Base-by-base conservation (phyloP, 192 early-diverging fungal species). In the Entomortierella beljakovae region DNA sequence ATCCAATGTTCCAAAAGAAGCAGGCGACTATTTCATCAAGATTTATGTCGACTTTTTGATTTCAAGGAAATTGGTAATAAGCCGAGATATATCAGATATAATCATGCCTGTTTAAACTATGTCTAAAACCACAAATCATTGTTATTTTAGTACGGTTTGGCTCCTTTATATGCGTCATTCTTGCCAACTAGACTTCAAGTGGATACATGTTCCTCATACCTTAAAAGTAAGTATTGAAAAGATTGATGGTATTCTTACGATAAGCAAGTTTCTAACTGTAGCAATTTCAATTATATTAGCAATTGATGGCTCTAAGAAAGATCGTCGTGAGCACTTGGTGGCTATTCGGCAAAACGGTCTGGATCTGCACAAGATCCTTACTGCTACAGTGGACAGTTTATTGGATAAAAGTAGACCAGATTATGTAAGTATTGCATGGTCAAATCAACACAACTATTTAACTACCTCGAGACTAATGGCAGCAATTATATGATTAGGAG, bases 11-110 rank as follows among this genome's bases (percentile, higher is more conserved):
- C 84, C 88, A 0, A 64, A 53, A n/a, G 67, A 69, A 2, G 76
- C 71, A 7, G 84, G 88, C 18, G 83, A 89, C 64, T 71, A 37
- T 23, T 81, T 90, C 26, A 80, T 94, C 38, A 74, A 82, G 32
- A 58, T 60, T 22, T 94, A 90, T 61, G 82, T 90, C 43, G 84
- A 79, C 25, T 64, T 59, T 54, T 60, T 79, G 57, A 79, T 79
- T 38, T 64, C 75, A 10, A 63, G 49, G 42, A 69, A 70, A 22
- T 52, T 64, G 73, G 73, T 76, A 63, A 29, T 57, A 2, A n/a
- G n/a, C n/a, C n/a, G n/a, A n/a, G n/a, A n/a, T n/a, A n/a, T n/a
- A n/a, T n/a, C n/a, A n/a, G n/a, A n/a, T n/a, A n/a, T n/a, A n/a
- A n/a, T n/a, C n/a, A n/a, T n/a, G n/a, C n/a, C n/a, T n/a, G n/a